Evolutionary conservation across 2,329 filamentous ascomycete species (phyloP).

Genomic region (Hypocrella siamensis): DNA sequence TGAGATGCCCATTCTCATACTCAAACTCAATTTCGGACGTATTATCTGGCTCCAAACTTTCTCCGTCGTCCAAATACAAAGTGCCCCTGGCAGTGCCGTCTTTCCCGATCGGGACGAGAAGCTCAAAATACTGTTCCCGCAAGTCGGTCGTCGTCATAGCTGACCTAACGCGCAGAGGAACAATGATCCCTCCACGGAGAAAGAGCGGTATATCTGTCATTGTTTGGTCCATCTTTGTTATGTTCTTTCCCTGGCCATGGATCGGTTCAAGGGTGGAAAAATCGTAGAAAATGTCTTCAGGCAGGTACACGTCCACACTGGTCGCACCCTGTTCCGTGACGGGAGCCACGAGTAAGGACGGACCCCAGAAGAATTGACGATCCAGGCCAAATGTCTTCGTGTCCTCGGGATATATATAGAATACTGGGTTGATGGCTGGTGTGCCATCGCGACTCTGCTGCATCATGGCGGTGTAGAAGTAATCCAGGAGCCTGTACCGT

Average conservation of each 20-base stretch:
- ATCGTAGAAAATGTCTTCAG: slow-evolving; percentile 29
- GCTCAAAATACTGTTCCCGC: slow-evolving; percentile 47
- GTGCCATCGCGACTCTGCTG: slow-evolving; percentile 39
- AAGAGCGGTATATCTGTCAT: slow-evolving; percentile 42
- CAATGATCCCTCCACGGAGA: slow-evolving; percentile 44
- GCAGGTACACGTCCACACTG: slow-evolving; percentile 26
- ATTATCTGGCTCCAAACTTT: slow-evolving; percentile 26
- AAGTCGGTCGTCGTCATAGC: slow-evolving; percentile 48
- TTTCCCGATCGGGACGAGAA: slow-evolving; percentile 47
- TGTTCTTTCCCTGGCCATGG: slow-evolving; percentile 17
- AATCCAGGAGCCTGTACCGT: slow-evolving; percentile 57
- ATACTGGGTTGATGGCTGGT: slow-evolving; percentile 51
- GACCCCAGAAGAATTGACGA: slow-evolving; percentile 30
- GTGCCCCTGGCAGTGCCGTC: slow-evolving; percentile 47
- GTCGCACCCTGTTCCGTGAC: slow-evolving; percentile 24
- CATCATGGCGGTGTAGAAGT: slow-evolving; percentile 57
- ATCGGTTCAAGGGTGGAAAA: slow-evolving; percentile 28
- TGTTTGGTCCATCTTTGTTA: slow-evolving; percentile 16
- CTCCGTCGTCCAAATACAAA: slow-evolving; percentile 64
- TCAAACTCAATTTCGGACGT: slow-evolving; percentile 24
- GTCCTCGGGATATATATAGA: slow-evolving; percentile 48
- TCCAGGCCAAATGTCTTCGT: slow-evolving; percentile 23
- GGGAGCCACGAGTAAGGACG: slow-evolving; percentile 26
- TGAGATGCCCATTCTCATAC: slow-evolving; percentile 36
- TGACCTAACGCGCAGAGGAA: slow-evolving; percentile 37